Evolutionary conservation across 371 early-diverging fungal species (phyloP), one percentile per base, ranked within the genome.

Genomic region (Sanchytrium tribonematis): DNA sequence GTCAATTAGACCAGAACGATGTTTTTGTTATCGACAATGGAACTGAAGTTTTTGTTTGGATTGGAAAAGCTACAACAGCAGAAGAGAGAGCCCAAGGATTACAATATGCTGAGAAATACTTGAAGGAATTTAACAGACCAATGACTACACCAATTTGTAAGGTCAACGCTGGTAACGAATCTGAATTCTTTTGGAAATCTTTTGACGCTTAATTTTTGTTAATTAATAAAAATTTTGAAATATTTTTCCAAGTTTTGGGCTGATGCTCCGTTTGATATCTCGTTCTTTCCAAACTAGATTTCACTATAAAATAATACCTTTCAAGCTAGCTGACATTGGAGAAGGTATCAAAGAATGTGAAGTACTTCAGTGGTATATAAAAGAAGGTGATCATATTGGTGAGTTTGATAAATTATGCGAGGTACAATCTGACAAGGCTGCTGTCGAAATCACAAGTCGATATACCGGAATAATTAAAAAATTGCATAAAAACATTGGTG

Each of bases 261-360:
- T n/a, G n/a, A n/a, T n/a, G n/a, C n/a, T n/a, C n/a, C n/a, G n/a
- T n/a, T n/a, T n/a, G n/a, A n/a, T n/a, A n/a, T n/a, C n/a, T n/a
- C n/a, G n/a, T n/a, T n/a, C n/a, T n/a, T n/a, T n/a, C n/a, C n/a
- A n/a, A n/a, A n/a, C n/a, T n/a, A n/a, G n/a, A n/a, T n/a, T n/a
- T n/a, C n/a, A n/a, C n/a, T n/a, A n/a, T n/a, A n/a, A n/a, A n/a
- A 75, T 81, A 32, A 81, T 86, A n/a, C 86, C 90, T 1, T 96
- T 88, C 79, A 73, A 86, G 69, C 79, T 96, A 67, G 97, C 97
- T 1, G 97, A 96, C 79, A 92, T 96, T 72, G 97, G 97, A 31
- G 97, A 96, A 78, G 97, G 97, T 65, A 95, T 93, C 71, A 92
- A 91, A 1, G 97, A 96, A 76, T 89, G 89, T 75, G 95, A 96